phyloP scores from a whole-genome alignment of 768 basidiomycete species.

The Tricholoma hemisulphureum region DNA sequence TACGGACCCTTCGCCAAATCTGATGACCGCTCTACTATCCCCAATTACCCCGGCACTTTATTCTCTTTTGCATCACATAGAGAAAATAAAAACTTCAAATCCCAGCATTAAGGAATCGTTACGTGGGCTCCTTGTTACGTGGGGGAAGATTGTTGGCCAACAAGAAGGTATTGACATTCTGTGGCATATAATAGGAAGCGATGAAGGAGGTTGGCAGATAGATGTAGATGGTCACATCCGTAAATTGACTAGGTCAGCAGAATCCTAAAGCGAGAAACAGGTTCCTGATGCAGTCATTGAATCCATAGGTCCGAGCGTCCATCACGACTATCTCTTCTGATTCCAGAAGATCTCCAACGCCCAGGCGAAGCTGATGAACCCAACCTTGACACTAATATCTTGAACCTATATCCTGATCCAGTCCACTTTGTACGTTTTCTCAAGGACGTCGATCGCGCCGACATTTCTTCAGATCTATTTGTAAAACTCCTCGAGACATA shows the following conservation, averaged over 20 bases:
- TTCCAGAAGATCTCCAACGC: conserved; percentile 46
- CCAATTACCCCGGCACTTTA: conserved; percentile 71
- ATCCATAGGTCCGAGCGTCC: conserved; percentile 22
- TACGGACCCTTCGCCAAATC: conserved; percentile 72
- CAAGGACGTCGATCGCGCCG: conserved; percentile 61
- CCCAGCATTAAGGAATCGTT: conserved; percentile 60
- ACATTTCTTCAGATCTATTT: conserved; percentile 73
- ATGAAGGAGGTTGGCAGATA: conserved; percentile 54
- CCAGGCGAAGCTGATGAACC: conserved; percentile 42
- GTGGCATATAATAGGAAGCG: conserved; percentile 56
- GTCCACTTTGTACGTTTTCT: conserved; percentile 64
- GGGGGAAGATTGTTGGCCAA: conserved; percentile 65
- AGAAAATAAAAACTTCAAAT: conserved; percentile 57
- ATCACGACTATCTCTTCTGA: conserved; percentile 42
- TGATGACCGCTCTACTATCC: conserved; percentile 62
- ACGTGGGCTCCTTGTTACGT: conserved; percentile 61
- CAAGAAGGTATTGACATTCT: conserved; percentile 54
- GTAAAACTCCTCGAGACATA: conserved; percentile 73
- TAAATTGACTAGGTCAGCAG: conserved; percentile 42
- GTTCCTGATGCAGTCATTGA: background rate
- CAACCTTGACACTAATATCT: conserved; percentile 51
- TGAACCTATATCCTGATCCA: conserved; percentile 78
- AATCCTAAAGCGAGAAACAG: background rate
- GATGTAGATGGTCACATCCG: conserved; percentile 53
- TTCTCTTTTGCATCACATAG: conserved; percentile 55